A percentile compares a stretch with the other conserved stretches of the same genome.
These are phyloP conservation scores for Vigna nakashimae DNA, from an alignment of 306 rosid genomes.

Conservation along the genomic window DNA sequence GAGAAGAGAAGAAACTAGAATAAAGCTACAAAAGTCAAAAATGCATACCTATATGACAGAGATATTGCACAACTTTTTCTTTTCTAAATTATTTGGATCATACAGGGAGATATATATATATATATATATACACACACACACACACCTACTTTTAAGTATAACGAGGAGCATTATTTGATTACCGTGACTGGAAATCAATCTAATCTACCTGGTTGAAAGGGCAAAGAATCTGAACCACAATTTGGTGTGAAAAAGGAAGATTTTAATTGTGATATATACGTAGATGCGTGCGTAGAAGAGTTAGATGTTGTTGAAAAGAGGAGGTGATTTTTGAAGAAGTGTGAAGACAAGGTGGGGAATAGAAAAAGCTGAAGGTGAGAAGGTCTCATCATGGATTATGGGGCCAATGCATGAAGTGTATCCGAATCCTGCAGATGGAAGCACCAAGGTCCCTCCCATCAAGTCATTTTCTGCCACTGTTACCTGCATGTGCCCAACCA, in stretches of 20 bases:
- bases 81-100: neutral
- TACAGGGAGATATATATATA: neutral
- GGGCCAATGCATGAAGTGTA: slow-evolving; percentile 28
- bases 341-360: slow-evolving; percentile 14
- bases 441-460: neutral
- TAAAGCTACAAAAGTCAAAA: neutral
- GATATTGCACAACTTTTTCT: neutral
- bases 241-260: neutral
- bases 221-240: neutral
- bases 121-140: neutral
- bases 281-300: neutral
- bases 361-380: slow-evolving; percentile 13
- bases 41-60: neutral
- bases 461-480: slow-evolving; percentile 37
- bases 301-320: neutral
- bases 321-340: neutral
- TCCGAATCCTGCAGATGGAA: slow-evolving; percentile 12
- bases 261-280: neutral
- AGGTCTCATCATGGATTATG: slow-evolving; percentile 28
- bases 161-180: neutral
- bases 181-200: neutral
- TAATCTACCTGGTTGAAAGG: neutral
- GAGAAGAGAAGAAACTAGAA: neutral
- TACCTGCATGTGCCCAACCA: slow-evolving; percentile 40
- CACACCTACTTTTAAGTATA: no score